Base-by-base conservation (phyloP, 441 rosid species). In the Sinapis alba region DNA sequence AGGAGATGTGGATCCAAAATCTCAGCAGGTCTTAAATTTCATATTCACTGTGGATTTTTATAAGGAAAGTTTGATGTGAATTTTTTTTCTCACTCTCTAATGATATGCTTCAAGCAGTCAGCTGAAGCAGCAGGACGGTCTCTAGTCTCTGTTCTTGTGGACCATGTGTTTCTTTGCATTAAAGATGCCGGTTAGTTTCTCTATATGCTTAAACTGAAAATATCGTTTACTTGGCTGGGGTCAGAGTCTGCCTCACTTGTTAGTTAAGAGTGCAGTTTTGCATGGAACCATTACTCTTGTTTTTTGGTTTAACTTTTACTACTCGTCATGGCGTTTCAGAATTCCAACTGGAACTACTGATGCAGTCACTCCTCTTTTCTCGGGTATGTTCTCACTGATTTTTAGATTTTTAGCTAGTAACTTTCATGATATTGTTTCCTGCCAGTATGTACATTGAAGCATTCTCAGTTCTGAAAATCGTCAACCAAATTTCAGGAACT, bases 161-260 rank as follows among this genome's bases (percentile, higher is more conserved):
- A 96, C 85, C 99, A 96, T 85, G 89, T 96, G 65, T 96, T 93
- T 89, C 88, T 96, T 51, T 84, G 97, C 87, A 89, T 96, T 76
- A 91, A 88, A 86, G 99, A 96, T 87, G 76, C 94, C 71, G 99
- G 99, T 96, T 77, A 74, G 92, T 87, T 77, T 65, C 41, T 34
- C 7, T n/a, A 82, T 6, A 53, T 54, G 56, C 56, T 62, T 30
- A 30, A 21, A n/a, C 38, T 53, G 43, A 23, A 36, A 34, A 6
- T 19, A 15, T 23, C n/a, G 1, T 21, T 53, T 9, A 23, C 62
- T 11, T 60, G 60, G 12, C 51, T 53, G 51, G 43, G 19, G 23
- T 54, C 54, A 63, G 27, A 63, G 34, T 69, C 45, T 77, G 79
- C 20, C 30, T 69, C 77, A 20, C 56, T 13, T 47, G 26, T 19